Conservation (phyloP, 306 rosid species). For the Pueraria montana region DNA sequence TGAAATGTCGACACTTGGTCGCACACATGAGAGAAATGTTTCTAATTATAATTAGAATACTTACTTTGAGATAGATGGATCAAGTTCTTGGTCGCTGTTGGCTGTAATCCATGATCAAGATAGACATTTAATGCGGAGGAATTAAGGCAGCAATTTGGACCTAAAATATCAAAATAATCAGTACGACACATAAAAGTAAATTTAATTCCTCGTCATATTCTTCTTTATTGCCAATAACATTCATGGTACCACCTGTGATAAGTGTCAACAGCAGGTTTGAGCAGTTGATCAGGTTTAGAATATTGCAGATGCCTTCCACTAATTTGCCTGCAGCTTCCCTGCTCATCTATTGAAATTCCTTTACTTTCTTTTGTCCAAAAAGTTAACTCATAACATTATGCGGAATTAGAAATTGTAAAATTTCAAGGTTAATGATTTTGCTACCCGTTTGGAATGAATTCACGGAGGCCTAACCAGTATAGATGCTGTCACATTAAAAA, state of each 20-base stretch:
- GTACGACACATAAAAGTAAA: neutral
- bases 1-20: neutral
- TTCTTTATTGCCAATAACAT: neutral
- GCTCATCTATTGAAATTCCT: too few relatives aligned
- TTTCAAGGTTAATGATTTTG: too few relatives aligned
- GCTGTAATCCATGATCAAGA: slow-evolving; percentile 69
- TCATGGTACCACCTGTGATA: too few relatives aligned
- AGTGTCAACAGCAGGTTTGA: too few relatives aligned
- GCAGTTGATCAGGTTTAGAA: too few relatives aligned
- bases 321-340: too few relatives aligned
- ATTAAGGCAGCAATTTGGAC: slow-evolving; percentile 71
- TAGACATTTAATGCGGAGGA: slow-evolving; percentile 52
- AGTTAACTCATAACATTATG: too few relatives aligned
- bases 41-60: slow-evolving; percentile 25
- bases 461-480: slow-evolving; percentile 60
- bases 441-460: too few relatives aligned
- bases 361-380: too few relatives aligned
- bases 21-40: neutral
- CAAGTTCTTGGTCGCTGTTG: slow-evolving; percentile 79
- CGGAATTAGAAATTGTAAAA: too few relatives aligned
- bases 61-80: slow-evolving; percentile 82
- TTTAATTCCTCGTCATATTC: neutral
- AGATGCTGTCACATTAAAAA: slow-evolving; percentile 53
- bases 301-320: too few relatives aligned
- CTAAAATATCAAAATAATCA: slow-evolving; percentile 45